Conservation (phyloP, 2,329 filamentous ascomycete genomes). For the Exophiala calicioides region DNA sequence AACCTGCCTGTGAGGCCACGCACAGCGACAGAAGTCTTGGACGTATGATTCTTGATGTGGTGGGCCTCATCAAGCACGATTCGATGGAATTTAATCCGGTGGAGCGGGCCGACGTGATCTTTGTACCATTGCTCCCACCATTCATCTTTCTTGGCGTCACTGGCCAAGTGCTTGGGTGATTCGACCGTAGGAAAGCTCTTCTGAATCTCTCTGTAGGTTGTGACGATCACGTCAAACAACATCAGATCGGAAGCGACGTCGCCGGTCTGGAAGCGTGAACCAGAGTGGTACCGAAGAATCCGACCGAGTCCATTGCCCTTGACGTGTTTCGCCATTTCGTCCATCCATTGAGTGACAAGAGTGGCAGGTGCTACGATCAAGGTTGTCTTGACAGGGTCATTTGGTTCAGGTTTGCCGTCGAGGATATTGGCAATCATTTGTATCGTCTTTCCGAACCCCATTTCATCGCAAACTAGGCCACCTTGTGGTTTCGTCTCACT, state of each 20-base stretch:
- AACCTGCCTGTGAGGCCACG: conserved; percentile 38
- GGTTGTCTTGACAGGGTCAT: conserved; percentile 35
- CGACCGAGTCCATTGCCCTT: conserved; percentile 27
- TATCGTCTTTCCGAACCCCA: conserved; percentile 46
- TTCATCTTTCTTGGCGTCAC: conserved; percentile 27
- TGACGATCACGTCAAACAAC: conserved; percentile 37
- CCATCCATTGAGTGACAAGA: conserved; percentile 39
- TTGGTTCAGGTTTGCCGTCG: conserved; percentile 32
- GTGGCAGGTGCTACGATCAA: conserved; percentile 41
- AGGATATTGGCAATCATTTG: conserved; percentile 43
- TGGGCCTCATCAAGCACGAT: conserved; percentile 45
- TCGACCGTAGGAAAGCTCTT: conserved; percentile 36
- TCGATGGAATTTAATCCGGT: conserved; percentile 39
- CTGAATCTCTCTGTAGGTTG: conserved; percentile 41
- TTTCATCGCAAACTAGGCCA: conserved; percentile 43
- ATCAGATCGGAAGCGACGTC: conserved; percentile 29
- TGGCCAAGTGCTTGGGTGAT: conserved; percentile 21
- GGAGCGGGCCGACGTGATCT: conserved; percentile 36
- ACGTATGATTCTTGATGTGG: conserved; percentile 39
- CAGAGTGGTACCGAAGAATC: conserved; percentile 33
- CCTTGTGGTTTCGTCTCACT: conserved; percentile 33
- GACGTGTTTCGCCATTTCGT: conserved; percentile 38
- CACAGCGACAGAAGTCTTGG: conserved; percentile 40
- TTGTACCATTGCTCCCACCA: conserved; percentile 34
- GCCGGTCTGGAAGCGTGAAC: conserved; percentile 24